Conservation (phyloP, 1,284 basidiomycete species). For the Cutaneotrichosporon dermatis region DNA sequence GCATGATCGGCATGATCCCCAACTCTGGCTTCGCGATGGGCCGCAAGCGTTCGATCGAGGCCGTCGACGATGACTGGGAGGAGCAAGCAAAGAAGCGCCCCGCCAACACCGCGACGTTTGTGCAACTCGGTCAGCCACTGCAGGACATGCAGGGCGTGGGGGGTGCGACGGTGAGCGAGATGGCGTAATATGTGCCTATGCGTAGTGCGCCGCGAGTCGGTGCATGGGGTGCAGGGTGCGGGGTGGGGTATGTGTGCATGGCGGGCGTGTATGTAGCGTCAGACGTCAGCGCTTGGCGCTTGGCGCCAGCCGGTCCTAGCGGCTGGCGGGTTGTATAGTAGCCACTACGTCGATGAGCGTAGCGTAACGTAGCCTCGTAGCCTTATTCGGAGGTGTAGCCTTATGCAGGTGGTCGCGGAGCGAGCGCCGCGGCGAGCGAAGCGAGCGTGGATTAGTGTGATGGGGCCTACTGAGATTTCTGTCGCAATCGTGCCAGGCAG, state of each 20-base stretch:
- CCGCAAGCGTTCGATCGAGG: conserved; percentile 39
- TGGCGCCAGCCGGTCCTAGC: not conserved
- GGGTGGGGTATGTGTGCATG: too few relatives aligned
- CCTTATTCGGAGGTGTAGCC: not conserved
- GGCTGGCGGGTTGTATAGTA: conserved; percentile 1
- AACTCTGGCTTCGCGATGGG: conserved; percentile 19
- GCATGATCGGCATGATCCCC: conserved; percentile 35
- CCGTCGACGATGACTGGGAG: conserved; percentile 31
- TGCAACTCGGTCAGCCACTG: not conserved
- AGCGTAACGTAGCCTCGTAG: conserved; percentile 1
- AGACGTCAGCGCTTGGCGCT: not conserved
- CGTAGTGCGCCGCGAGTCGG: too few relatives aligned
- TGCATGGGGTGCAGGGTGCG: too few relatives aligned
- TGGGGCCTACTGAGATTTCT: not conserved
- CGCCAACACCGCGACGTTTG: not conserved
- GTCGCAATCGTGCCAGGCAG: too few relatives aligned
- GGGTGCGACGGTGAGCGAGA: not conserved
- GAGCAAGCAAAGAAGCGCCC: conserved; percentile 16
- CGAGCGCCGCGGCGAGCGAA: not conserved
- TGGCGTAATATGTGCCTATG: too few relatives aligned
- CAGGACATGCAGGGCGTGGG: too few relatives aligned
- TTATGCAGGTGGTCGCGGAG: not conserved
- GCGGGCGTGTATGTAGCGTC: not conserved
- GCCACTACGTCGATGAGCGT: not conserved
- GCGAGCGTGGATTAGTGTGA: not conserved